These are phyloP conservation scores for Alnus rubra DNA, from an alignment of 306 rosid genomes.

Conservation along the genomic window DNA sequence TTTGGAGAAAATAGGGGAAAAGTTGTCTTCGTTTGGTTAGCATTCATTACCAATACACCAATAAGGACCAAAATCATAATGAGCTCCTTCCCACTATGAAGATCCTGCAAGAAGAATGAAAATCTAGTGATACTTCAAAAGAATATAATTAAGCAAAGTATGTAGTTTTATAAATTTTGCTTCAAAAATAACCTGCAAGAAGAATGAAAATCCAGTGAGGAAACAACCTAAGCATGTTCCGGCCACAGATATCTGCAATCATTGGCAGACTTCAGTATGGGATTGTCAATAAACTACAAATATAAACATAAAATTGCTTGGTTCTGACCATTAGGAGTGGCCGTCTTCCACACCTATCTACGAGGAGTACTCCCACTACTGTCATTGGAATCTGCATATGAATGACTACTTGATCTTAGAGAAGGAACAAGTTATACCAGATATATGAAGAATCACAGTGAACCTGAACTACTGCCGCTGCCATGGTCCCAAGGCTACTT, in stretches of 20 bases:
- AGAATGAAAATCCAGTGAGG: constrained; percentile 23
- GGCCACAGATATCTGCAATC: constrained; percentile 20
- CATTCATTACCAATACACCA: constrained; percentile 24
- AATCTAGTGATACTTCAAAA: too few relatives aligned
- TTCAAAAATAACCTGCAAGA: constrained; percentile 17
- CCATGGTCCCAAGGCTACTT: constrained; percentile 23
- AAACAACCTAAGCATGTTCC: constrained; percentile 22
- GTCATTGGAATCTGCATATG: background rate
- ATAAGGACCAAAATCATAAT: constrained; percentile 11
- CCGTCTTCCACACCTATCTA: constrained; percentile 29
- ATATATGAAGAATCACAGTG: background rate
- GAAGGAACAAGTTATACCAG: background rate
- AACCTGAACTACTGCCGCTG: constrained; percentile 30
- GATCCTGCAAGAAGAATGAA: constrained; percentile 8
- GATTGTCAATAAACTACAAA: background rate
- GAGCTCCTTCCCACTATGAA: constrained; percentile 4
- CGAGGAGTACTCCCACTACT: background rate
- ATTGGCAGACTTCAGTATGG: constrained; percentile 1
- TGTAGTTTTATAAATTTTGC: background rate
- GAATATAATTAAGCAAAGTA: background rate
- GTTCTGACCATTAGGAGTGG: constrained; percentile 18
- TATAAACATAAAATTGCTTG: background rate
- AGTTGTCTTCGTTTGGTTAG: background rate
- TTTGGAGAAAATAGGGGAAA: background rate
- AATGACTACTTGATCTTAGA: background rate